Conservation (phyloP, 129 eudicot genomes). For the Logfia minima region DNA sequence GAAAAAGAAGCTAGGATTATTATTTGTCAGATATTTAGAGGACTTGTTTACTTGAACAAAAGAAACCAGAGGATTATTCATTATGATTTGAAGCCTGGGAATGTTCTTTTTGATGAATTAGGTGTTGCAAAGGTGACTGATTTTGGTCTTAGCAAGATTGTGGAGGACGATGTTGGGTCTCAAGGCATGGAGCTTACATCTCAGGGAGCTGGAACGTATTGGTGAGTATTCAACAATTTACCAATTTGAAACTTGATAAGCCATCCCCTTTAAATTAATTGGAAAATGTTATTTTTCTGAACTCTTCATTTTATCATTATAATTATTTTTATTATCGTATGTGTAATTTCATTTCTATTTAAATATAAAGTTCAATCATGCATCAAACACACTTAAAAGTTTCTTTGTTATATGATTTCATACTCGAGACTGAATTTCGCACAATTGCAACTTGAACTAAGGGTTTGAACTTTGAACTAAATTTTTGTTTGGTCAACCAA, state of each 20-base stretch:
- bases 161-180: conserved; percentile 98
- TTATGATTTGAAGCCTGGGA: conserved; percentile 98
- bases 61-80: conserved; percentile 91
- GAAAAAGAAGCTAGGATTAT: conserved; percentile 95
- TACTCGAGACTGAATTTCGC: not conserved
- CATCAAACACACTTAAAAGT: not conserved
- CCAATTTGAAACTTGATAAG: not conserved
- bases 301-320: not conserved
- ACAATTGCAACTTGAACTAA: not conserved
- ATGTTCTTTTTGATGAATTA: conserved; percentile 89
- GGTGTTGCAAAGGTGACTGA: conserved; percentile 97
- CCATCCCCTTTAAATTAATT: not conserved
- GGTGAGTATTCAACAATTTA: conserved; percentile 50
- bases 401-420: not conserved
- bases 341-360: not conserved
- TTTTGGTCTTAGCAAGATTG: conserved; percentile 99
- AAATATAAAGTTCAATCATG: not conserved
- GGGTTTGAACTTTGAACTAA: not conserved
- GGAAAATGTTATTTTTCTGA: conserved; percentile 1
- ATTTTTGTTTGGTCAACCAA: conserved; percentile 9
- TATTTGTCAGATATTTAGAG: conserved; percentile 90
- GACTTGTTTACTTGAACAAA: conserved; percentile 92
- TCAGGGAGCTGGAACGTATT: conserved; percentile 99
- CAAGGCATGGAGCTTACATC: conserved; percentile 99
- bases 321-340: not conserved